A percentile compares a stretch with the other conserved stretches of the same genome.
phyloP scores from a whole-genome alignment of 768 basidiomycete species.

The Tulasnella calospora region DNA sequence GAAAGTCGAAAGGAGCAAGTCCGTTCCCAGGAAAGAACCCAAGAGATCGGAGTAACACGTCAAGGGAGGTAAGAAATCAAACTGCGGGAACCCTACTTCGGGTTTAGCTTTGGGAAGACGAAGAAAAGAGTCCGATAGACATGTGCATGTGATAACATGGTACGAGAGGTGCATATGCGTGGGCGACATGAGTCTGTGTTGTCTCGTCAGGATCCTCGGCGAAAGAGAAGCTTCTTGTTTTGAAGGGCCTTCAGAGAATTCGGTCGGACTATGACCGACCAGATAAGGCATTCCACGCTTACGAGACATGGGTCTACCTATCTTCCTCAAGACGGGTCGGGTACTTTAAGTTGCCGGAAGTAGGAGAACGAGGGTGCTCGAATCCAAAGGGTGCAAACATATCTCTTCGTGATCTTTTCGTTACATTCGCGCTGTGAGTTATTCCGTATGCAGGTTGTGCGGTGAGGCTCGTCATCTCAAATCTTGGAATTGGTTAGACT shows the following conservation, averaged over 20 bases:
- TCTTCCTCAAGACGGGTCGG: not conserved
- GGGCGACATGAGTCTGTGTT: not conserved
- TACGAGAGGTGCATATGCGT: not conserved
- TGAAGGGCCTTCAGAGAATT: not conserved
- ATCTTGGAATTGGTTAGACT: no score
- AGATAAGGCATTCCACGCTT: not conserved
- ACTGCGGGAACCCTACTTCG: not conserved
- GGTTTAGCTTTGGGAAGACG: not conserved
- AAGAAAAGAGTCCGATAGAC: not conserved
- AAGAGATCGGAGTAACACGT: not conserved
- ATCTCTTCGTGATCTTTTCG: not conserved
- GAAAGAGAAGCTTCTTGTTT: conserved; percentile 1
- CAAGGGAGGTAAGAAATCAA: not conserved
- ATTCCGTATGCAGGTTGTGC: no score
- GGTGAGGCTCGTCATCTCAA: no score
- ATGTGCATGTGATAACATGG: conserved; percentile 7
- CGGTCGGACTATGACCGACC: not conserved
- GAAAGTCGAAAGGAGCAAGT: not conserved
- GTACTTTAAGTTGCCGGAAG: not conserved
- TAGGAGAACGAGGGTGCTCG: not conserved
- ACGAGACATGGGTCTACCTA: not conserved
- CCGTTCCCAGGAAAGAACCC: not conserved
- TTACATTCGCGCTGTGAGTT: not conserved
- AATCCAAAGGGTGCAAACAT: not conserved
- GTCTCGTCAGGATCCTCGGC: not conserved